Conservation (phyloP, 2,329 filamentous ascomycete genomes). For the Aspergillus amoenus region DNA sequence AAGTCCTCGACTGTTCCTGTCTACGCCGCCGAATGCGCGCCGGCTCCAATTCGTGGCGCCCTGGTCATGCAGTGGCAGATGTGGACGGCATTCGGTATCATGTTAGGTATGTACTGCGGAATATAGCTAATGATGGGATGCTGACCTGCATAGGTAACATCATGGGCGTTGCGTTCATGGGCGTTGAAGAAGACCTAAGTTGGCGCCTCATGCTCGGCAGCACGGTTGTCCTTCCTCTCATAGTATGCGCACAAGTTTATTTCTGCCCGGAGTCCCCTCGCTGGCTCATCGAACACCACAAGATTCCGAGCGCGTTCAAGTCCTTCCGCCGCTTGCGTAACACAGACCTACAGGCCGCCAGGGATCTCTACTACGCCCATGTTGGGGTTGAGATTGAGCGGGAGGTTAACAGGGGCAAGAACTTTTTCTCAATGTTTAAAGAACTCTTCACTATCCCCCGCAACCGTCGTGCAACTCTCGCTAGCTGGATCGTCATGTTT, state of each 20-base stretch:
- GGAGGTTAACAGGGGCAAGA: conserved; percentile 51
- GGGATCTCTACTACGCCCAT: conserved; percentile 58
- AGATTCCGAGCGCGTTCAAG: conserved; percentile 47
- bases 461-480: conserved; percentile 60
- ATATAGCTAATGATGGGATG: background rate
- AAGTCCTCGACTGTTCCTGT: conserved; percentile 49
- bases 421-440: conserved; percentile 52
- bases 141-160: conserved; percentile 35
- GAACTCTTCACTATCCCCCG: conserved; percentile 63
- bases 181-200: conserved; percentile 49
- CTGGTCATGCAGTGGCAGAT: conserved; percentile 56
- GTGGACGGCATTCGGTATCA: conserved; percentile 48
- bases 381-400: conserved; percentile 62
- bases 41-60: conserved; percentile 50
- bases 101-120: conserved; percentile 31
- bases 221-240: conserved; percentile 58
- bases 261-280: conserved; percentile 60
- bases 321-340: conserved; percentile 51
- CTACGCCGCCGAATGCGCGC: conserved; percentile 50
- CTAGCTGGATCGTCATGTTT: conserved; percentile 64
- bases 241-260: conserved; percentile 62
- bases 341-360: conserved; percentile 54
- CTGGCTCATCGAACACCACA: conserved; percentile 52
- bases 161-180: conserved; percentile 49
- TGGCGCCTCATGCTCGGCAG: conserved; percentile 71